Evolutionary conservation across 441 rosid genomes (phyloP).

Genomic region (Erodium trifolium): DNA sequence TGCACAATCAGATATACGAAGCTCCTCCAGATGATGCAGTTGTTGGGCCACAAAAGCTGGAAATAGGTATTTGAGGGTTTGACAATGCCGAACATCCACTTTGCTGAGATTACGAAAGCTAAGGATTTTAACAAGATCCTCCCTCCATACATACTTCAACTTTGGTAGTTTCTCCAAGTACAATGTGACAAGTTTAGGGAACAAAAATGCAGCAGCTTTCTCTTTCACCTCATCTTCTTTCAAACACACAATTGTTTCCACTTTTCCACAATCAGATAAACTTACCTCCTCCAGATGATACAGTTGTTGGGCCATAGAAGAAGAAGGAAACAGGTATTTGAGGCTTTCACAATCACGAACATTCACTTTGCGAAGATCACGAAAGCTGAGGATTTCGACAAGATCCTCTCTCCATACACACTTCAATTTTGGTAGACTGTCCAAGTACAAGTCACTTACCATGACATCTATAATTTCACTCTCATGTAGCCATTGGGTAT

Average conservation of each 20-base stretch:
- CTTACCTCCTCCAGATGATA: too few species aligned
- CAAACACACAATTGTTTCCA: too few species aligned
- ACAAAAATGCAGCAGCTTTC: conserved; percentile 11
- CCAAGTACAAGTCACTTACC: background rate
- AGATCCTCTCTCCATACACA: too few species aligned
- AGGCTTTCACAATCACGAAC: conserved; percentile 11
- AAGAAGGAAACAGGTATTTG: conserved; percentile 17
- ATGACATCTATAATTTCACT: background rate
- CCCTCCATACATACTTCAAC: background rate
- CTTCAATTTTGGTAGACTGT: conserved; percentile 18
- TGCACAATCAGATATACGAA: too few species aligned
- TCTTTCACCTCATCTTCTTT: too few species aligned
- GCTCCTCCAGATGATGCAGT: too few species aligned
- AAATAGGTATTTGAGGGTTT: conserved; percentile 18
- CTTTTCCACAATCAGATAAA: too few species aligned
- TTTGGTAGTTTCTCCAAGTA: conserved; percentile 12
- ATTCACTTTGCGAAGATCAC: background rate
- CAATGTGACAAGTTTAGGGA: background rate
- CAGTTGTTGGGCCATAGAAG: too few species aligned
- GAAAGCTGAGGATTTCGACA: conserved; percentile 19
- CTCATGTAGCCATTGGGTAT: background rate
- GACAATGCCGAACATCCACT: conserved; percentile 5
- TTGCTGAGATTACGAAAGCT: conserved; percentile 12
- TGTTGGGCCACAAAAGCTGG: background rate
- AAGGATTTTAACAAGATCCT: conserved; percentile 10